phyloP scores from a whole-genome alignment of 352 stramenopile species.

The Phytophthora quininea region DNA sequence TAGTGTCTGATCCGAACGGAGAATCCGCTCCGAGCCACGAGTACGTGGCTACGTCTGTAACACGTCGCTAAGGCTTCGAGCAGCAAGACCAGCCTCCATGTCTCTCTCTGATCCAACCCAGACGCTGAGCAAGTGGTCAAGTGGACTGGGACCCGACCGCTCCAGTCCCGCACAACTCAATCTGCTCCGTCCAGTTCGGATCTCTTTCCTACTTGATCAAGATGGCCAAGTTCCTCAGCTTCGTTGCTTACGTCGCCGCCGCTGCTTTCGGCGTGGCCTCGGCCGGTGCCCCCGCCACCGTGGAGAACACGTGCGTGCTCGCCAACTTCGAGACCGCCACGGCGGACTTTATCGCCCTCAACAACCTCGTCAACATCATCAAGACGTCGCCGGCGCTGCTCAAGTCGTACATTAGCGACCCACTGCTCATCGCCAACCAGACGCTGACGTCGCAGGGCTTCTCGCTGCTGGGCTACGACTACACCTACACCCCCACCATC shows the following conservation, averaged over 20 bases:
- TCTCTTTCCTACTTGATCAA: constrained; percentile 19
- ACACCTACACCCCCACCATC: constrained; percentile 60
- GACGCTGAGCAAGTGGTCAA: background rate
- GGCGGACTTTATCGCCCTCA: constrained; percentile 53
- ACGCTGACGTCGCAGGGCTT: constrained; percentile 47
- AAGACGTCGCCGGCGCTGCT: constrained; percentile 40
- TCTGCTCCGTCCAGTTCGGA: constrained; percentile 31
- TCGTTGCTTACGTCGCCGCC: constrained; percentile 21
- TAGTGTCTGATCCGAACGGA: background rate
- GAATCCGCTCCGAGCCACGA: background rate
- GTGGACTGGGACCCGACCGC: background rate
- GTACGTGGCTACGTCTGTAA: background rate
- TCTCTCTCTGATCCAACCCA: constrained; percentile 1
- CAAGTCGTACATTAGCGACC: constrained; percentile 44
- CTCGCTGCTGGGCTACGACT: constrained; percentile 52
- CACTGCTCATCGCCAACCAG: constrained; percentile 45
- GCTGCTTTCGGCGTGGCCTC: constrained; percentile 20
- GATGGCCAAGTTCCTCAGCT: constrained; percentile 33
- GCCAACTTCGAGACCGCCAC: constrained; percentile 52
- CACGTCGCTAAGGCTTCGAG: constrained; percentile 5
- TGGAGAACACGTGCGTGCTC: constrained; percentile 39
- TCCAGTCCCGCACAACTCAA: constrained; percentile 23
- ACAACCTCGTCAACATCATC: constrained; percentile 50
- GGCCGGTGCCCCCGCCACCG: constrained; percentile 14
- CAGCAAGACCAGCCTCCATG: constrained; percentile 2